These are phyloP conservation scores for Lentinula novae-zelandiae DNA, from an alignment of 1,284 basidiomycete genomes.

Conservation along the genomic window DNA sequence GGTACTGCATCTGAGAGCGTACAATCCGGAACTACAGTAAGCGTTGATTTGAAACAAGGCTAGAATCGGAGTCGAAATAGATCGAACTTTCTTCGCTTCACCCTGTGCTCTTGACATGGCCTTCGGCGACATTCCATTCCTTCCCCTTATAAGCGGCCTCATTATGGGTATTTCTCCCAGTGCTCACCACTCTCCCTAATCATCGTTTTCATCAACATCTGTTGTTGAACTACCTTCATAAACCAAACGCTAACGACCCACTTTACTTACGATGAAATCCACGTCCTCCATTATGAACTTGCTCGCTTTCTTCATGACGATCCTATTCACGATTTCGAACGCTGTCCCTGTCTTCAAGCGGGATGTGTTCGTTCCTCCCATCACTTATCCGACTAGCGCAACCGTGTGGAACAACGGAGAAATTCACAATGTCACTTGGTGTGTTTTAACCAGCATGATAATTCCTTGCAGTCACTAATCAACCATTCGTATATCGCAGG, in stretches of 20 bases:
- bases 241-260: not conserved
- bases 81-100: not conserved
- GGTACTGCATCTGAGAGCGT: not conserved
- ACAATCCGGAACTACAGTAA: not conserved
- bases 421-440: slow-evolving; percentile 34
- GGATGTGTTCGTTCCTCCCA: slow-evolving; percentile 34
- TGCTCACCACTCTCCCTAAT: not conserved
- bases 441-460: slow-evolving; percentile 10
- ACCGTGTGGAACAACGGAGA: slow-evolving; percentile 32
- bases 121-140: not conserved
- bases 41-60: not conserved
- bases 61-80: not conserved
- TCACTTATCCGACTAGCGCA: slow-evolving; percentile 25
- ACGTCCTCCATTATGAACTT: slow-evolving; percentile 10
- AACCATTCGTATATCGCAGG: slow-evolving; percentile 22
- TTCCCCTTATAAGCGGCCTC: not conserved
- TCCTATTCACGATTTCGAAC: slow-evolving; percentile 14
- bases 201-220: not conserved
- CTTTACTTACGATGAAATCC: not conserved
- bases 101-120: not conserved
- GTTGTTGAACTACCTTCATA: not conserved
- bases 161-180: not conserved
- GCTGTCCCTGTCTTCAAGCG: slow-evolving; percentile 17
- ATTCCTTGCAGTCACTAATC: no score
- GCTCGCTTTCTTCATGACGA: slow-evolving; percentile 13